phyloP scores from a whole-genome alignment of 805 yeast species.

The Myxozyma nipponensis region DNA sequence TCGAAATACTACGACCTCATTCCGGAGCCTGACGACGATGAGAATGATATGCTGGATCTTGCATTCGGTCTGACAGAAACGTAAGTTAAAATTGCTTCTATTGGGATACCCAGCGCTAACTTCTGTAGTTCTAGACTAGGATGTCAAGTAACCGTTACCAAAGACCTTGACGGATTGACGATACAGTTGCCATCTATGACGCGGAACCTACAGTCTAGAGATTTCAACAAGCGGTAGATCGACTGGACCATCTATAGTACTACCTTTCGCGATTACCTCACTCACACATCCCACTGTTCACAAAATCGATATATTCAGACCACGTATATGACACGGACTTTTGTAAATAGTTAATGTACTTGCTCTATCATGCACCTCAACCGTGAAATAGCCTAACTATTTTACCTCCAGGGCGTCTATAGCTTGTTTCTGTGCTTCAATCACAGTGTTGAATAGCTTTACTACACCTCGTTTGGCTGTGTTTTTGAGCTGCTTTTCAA shows the following conservation, averaged over 20 bases:
- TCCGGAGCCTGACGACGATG: slow-evolving; percentile 96
- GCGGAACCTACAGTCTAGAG: slow-evolving; percentile 78
- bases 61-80: slow-evolving; percentile 98
- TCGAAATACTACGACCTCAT: slow-evolving; percentile 88
- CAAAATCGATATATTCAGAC: background rate
- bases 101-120: background rate
- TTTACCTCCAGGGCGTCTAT: slow-evolving; percentile 7
- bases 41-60: slow-evolving; percentile 95
- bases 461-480: slow-evolving; percentile 83
- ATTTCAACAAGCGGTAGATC: slow-evolving; percentile 46
- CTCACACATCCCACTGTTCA: background rate
- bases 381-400: too few relatives aligned
- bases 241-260: background rate
- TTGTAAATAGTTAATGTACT: background rate
- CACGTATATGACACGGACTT: too few relatives aligned
- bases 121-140: slow-evolving; percentile 71
- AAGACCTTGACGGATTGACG: slow-evolving; percentile 86
- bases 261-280: background rate
- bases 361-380: background rate
- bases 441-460: slow-evolving; percentile 74
- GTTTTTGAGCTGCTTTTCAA: slow-evolving; percentile 67
- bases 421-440: slow-evolving; percentile 57
- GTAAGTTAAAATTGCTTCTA: slow-evolving; percentile 4
- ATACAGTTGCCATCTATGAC: slow-evolving; percentile 98
- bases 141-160: slow-evolving; percentile 86